Evolutionary conservation across 768 basidiomycete genomes (phyloP).

Genomic region (Auricularia sp.): DNA sequence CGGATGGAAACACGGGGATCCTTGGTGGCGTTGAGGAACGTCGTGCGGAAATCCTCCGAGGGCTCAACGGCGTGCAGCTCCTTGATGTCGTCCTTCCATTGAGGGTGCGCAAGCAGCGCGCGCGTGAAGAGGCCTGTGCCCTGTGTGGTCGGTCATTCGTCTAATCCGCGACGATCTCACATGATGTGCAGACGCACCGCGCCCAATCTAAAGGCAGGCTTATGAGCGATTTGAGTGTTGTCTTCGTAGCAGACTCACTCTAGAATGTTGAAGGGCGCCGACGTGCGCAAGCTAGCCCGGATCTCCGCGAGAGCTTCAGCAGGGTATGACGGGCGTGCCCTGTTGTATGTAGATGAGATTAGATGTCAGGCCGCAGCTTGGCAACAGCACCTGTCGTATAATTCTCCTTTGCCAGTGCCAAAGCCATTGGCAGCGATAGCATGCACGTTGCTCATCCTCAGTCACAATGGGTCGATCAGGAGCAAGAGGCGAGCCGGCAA

Average conservation of each 20-base stretch:
- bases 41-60: constrained; percentile 51
- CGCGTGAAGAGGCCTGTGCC: constrained; percentile 89
- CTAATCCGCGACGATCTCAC: background rate
- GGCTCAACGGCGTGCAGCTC: constrained; percentile 71
- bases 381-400: constrained; percentile 54
- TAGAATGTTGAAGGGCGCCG: constrained; percentile 46
- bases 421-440: constrained; percentile 64
- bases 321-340: constrained; percentile 80
- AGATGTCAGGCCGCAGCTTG: background rate
- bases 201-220: background rate
- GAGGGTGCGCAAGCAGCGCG: constrained; percentile 57
- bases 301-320: constrained; percentile 51
- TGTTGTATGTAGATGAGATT: constrained; percentile 19
- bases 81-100: constrained; percentile 40
- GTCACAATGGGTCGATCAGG: no score
- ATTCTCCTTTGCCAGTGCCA: constrained; percentile 69
- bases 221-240: background rate
- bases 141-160: background rate
- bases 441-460: constrained; percentile 41
- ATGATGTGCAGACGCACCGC: background rate
- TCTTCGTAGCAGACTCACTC: constrained; percentile 40
- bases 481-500: no score
- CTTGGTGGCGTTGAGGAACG: constrained; percentile 15
- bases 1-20: constrained; percentile 43
- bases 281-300: constrained; percentile 31